Evolutionary conservation across 169 alveolate genomes (phyloP).

Genomic region (Cryptosporidium xiaoi): DNA sequence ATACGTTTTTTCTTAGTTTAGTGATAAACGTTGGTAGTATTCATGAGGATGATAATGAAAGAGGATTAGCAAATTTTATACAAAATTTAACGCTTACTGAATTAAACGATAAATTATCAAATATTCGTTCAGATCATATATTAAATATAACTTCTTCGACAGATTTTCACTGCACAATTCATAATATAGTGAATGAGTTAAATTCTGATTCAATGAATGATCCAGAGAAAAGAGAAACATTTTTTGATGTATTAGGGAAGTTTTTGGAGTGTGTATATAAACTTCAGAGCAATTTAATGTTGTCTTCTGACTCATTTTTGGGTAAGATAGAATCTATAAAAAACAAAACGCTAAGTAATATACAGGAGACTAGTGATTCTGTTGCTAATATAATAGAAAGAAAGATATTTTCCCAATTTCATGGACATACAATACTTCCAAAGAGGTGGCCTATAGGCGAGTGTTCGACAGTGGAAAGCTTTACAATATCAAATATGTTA

Average conservation of each 20-base stretch:
- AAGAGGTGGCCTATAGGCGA: conserved; percentile 68
- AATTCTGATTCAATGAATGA: not conserved
- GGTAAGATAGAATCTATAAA: conserved; percentile 11
- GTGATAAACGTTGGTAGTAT: conserved; percentile 59
- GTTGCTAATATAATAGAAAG: conserved; percentile 51
- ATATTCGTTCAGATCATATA: conserved; percentile 5
- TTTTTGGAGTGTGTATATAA: conserved; percentile 18
- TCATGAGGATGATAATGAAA: conserved; percentile 59
- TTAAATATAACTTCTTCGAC: conserved; percentile 42
- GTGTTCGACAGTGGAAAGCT: not conserved
- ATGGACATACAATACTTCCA: conserved; percentile 47
- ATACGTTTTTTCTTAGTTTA: conserved; percentile 12
- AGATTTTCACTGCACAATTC: conserved; percentile 62
- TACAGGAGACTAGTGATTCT: conserved; percentile 15
- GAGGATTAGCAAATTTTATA: conserved; percentile 63
- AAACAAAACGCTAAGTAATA: not conserved
- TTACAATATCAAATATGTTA: conserved; percentile 6
- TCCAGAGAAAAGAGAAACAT: conserved; percentile 13
- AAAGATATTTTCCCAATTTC: conserved; percentile 42
- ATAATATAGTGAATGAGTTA: conserved; percentile 21
- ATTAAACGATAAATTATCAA: conserved; percentile 9
- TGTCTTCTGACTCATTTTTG: not conserved
- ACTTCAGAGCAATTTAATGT: conserved; percentile 14
- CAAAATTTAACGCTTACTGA: conserved; percentile 41
- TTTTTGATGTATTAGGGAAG: conserved; percentile 38